phyloP scores from a whole-genome alignment of 2,329 filamentous ascomycete genomes.

The Cryphonectria parasitica region DNA sequence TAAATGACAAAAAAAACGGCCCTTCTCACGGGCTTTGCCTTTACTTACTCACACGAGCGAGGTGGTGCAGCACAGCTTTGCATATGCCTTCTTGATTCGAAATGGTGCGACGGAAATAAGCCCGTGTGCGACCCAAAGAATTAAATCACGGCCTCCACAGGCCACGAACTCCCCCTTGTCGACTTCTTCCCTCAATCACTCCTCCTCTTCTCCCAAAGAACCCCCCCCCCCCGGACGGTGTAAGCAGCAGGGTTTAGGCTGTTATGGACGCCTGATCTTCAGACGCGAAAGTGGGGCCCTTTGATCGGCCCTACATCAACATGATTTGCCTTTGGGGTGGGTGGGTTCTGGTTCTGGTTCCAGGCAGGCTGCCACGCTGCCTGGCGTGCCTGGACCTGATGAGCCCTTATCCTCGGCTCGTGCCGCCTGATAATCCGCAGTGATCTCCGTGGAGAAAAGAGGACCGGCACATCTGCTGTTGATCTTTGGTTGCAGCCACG shows the following conservation, averaged over 20 bases:
- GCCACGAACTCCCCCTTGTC: background rate
- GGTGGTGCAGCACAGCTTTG: background rate
- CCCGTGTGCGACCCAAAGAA: background rate
- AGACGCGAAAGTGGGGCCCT: background rate
- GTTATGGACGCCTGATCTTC: constrained; percentile 5
- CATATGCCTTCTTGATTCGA: constrained; percentile 1
- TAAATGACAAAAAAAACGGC: background rate
- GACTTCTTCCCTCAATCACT: background rate
- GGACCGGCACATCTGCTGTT: constrained; percentile 1
- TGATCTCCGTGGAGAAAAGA: background rate
- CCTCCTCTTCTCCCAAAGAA: background rate
- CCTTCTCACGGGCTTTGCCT: background rate
- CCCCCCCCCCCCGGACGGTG: background rate
- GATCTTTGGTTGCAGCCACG: background rate
- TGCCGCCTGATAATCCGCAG: background rate
- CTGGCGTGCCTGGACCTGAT: background rate
- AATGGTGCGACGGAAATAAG: background rate
- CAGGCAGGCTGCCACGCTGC: background rate
- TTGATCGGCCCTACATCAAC: background rate
- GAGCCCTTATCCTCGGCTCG: background rate
- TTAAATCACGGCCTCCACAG: background rate
- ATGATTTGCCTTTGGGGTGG: background rate
- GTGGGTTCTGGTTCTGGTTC: no score
- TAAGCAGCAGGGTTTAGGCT: background rate
- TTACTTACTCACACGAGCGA: background rate